Evolutionary conservation across 2,329 filamentous ascomycete species (phyloP).

Genomic region (Bipolaris oryzae): DNA sequence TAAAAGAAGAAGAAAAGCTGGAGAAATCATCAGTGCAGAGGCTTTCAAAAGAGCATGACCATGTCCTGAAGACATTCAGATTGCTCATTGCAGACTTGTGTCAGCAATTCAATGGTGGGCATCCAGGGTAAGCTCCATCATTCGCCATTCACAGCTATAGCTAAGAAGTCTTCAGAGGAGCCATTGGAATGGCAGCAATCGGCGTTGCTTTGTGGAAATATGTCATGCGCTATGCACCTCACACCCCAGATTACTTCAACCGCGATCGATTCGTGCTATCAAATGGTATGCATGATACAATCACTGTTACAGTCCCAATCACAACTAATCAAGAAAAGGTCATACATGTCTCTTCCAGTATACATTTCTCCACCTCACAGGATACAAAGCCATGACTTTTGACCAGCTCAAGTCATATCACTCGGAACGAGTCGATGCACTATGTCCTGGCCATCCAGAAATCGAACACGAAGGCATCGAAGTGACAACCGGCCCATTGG

Average conservation of each 20-base stretch:
- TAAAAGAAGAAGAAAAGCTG: slow-evolving; percentile 13
- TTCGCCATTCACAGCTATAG: rapidly evolving
- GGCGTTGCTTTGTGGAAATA: slow-evolving; percentile 68
- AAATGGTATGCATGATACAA: slow-evolving; percentile 52
- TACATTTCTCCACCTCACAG: slow-evolving; percentile 58
- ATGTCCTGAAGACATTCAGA: slow-evolving; percentile 21
- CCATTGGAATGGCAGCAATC: slow-evolving; percentile 66
- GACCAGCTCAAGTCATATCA: slow-evolving; percentile 64
- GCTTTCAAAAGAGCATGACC: slow-evolving; percentile 18
- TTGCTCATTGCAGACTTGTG: slow-evolving; percentile 63
- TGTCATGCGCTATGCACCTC: slow-evolving; percentile 64
- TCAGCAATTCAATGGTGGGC: slow-evolving; percentile 72
- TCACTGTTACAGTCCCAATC: background rate
- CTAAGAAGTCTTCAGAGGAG: slow-evolving; percentile 3
- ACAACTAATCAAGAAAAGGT: slow-evolving; percentile 17
- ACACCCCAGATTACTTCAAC: slow-evolving; percentile 64
- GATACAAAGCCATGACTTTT: slow-evolving; percentile 61
- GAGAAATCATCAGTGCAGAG: slow-evolving; percentile 47
- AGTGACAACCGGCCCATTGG: slow-evolving; percentile 64
- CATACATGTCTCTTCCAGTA: slow-evolving; percentile 63
- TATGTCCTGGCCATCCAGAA: slow-evolving; percentile 63
- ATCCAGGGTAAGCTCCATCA: slow-evolving; percentile 58
- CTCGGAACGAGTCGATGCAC: slow-evolving; percentile 52
- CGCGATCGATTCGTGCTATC: slow-evolving; percentile 68
- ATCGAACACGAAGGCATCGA: slow-evolving; percentile 64